Conservation (phyloP, 106 monocot species). For the Allium fistulosum region DNA sequence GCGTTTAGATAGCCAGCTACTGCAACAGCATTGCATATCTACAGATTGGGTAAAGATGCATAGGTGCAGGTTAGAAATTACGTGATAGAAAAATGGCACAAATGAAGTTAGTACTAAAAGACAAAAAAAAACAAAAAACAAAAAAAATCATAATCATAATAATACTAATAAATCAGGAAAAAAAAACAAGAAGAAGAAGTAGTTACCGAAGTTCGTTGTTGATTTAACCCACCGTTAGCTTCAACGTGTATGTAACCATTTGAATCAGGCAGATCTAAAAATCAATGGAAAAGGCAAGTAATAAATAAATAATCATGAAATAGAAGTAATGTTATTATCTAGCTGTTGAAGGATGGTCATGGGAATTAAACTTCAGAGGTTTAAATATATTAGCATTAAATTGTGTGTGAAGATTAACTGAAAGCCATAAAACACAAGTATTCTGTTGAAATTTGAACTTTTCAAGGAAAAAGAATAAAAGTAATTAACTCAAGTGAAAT, state of each 20-base stretch:
- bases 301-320: too few species aligned
- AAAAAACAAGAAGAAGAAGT: background rate
- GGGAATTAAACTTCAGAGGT: too few species aligned
- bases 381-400: too few species aligned
- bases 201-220: constrained; percentile 82
- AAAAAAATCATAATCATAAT: background rate
- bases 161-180: too few species aligned
- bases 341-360: too few species aligned
- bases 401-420: too few species aligned
- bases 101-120: too few species aligned
- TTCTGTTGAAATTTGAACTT: too few species aligned
- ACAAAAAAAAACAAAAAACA: background rate
- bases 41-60: constrained; percentile 12
- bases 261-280: constrained; percentile 70
- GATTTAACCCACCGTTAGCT: constrained; percentile 99
- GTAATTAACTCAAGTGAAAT: too few species aligned
- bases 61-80: constrained; percentile 2
- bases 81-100: background rate
- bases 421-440: too few species aligned
- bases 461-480: too few species aligned
- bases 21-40: constrained; percentile 99
- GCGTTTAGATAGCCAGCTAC: constrained; percentile 96
- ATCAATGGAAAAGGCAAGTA: background rate
- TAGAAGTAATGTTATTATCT: too few species aligned
- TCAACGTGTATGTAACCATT: constrained; percentile 97